phyloP scores from a whole-genome alignment of 345 rosid genomes.

The Gossypium sturtianum region DNA sequence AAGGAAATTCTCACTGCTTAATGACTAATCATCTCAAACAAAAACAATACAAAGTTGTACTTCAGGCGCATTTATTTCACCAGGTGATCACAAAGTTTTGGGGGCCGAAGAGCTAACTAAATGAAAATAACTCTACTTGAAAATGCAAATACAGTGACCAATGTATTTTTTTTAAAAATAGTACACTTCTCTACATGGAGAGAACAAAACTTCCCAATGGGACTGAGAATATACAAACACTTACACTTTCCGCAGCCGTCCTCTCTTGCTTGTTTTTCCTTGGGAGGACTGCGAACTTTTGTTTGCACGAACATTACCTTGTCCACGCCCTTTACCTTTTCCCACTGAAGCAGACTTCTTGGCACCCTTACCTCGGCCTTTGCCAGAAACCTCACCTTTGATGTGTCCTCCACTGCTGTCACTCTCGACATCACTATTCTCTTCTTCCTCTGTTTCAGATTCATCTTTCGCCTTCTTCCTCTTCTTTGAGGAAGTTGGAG shows the following conservation, averaged over 20 bases:
- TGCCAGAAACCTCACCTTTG: slow-evolving; percentile 41
- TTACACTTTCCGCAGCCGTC: slow-evolving; percentile 69
- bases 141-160: neutral
- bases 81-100: neutral
- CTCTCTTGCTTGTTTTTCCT: slow-evolving; percentile 56
- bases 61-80: neutral
- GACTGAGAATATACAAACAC: neutral
- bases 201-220: slow-evolving; percentile 13
- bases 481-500: slow-evolving; percentile 35
- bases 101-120: neutral
- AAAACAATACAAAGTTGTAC: too few species aligned
- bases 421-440: slow-evolving; percentile 31
- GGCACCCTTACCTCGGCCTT: slow-evolving; percentile 41
- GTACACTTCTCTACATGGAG: neutral
- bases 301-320: slow-evolving; percentile 32
- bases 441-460: slow-evolving; percentile 61
- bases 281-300: slow-evolving; percentile 31
- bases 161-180: neutral
- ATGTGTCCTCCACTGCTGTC: slow-evolving; percentile 47
- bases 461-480: slow-evolving; percentile 52
- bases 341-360: slow-evolving; percentile 20
- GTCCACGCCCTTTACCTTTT: slow-evolving; percentile 38
- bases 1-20: too few species aligned
- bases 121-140: neutral
- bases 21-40: too few species aligned